phyloP scores from a whole-genome alignment of 768 basidiomycete genomes.

The Grammothele lineata region DNA sequence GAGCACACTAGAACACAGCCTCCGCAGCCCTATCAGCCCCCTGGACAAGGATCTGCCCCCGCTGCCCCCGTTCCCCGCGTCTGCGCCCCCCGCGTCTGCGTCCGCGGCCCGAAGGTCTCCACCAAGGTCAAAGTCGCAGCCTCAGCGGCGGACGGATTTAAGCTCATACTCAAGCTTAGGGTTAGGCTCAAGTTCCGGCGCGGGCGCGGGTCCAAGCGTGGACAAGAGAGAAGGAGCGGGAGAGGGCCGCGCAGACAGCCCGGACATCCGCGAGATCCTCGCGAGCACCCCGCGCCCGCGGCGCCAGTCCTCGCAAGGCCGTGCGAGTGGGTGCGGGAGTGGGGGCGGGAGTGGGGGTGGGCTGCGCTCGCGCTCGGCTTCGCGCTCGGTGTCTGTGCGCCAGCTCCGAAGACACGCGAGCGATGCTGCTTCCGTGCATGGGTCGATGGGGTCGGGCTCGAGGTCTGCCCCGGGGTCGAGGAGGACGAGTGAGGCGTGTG shows the following conservation, averaged over 20 bases:
- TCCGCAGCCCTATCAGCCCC: background rate
- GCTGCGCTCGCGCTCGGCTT: slow-evolving; percentile 18
- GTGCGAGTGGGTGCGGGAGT: no score
- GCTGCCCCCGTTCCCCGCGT: slow-evolving; percentile 17
- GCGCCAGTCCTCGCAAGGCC: slow-evolving; percentile 20
- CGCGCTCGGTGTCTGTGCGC: slow-evolving; percentile 17
- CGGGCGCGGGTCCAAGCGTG: no score
- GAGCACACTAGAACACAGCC: background rate
- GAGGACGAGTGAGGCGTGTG: slow-evolving; percentile 4
- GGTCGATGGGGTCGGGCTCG: no score
- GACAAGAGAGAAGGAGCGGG: no score
- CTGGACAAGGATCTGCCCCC: slow-evolving; percentile 25
- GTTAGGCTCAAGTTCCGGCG: no score
- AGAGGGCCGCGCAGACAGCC: slow-evolving; percentile 20
- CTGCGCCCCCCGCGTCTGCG: background rate
- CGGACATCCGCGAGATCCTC: slow-evolving; percentile 29
- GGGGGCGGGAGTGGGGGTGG: slow-evolving; percentile 16
- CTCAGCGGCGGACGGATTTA: no score
- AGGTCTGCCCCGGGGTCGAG: slow-evolving; percentile 5
- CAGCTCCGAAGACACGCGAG: no score
- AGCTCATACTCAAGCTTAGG: no score
- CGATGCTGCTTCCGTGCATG: no score
- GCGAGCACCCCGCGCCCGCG: slow-evolving; percentile 29
- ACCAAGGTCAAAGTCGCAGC: slow-evolving; percentile 16
- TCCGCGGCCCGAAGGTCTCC: no score